Conservation (phyloP, 2,329 filamentous ascomycete genomes). For the Penicillium olsonii region DNA sequence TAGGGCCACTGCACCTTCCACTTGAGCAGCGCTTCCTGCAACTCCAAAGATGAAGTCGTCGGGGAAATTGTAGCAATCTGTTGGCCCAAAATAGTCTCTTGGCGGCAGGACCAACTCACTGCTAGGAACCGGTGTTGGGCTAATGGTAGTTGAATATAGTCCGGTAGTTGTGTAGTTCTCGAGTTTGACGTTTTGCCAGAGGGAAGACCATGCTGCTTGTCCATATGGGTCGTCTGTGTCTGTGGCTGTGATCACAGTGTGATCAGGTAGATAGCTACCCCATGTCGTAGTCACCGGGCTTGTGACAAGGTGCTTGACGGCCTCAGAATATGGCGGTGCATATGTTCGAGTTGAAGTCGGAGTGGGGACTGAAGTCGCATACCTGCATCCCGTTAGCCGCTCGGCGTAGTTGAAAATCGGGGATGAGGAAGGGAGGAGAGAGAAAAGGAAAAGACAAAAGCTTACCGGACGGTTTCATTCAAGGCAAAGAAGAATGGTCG, state of each 20-base stretch:
- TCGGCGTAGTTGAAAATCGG: no score
- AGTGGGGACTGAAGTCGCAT: constrained; percentile 33
- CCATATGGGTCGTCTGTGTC: constrained; percentile 35
- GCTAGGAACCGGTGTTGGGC: constrained; percentile 56
- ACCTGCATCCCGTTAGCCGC: no score
- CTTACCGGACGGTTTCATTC: constrained; percentile 30
- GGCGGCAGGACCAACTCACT: constrained; percentile 59
- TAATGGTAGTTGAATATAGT: constrained; percentile 55
- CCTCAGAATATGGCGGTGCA: constrained; percentile 28
- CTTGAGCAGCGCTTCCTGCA: constrained; percentile 45
- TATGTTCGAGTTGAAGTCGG: constrained; percentile 33
- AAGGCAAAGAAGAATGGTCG: constrained; percentile 31
- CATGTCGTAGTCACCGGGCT: constrained; percentile 32
- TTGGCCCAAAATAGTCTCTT: constrained; percentile 51
- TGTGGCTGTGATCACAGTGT: constrained; percentile 29
- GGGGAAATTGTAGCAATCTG: constrained; percentile 36
- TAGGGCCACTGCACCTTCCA: constrained; percentile 46
- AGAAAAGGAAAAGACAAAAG: no score
- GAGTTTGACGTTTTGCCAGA: constrained; percentile 33
- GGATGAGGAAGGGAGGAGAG: no score
- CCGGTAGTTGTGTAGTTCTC: constrained; percentile 37
- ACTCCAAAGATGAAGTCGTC: constrained; percentile 47
- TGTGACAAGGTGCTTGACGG: constrained; percentile 24
- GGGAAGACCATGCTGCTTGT: constrained; percentile 39
- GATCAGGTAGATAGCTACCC: constrained; percentile 35